Percentiles rank a stretch among this genome's conserved stretches.
Conservation (phyloP, 1,284 basidiomycete species). For the Trichosporon ovoides region DNA sequence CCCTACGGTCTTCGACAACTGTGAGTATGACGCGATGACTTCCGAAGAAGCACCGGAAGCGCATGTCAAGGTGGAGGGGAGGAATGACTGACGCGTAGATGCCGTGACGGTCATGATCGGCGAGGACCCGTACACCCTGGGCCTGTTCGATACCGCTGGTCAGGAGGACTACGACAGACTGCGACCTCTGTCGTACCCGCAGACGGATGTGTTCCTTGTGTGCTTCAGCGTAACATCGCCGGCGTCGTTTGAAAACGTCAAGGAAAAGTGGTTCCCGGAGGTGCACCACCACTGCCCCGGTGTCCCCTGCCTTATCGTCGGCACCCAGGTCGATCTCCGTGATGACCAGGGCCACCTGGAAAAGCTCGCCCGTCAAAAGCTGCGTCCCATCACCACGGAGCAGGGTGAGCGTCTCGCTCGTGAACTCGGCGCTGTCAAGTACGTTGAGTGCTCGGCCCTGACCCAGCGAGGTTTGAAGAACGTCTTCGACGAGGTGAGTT, state of each 20-base stretch:
- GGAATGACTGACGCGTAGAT: slow-evolving; percentile 54
- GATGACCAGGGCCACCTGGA: slow-evolving; percentile 90
- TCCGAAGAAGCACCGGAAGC: no score
- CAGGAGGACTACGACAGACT: slow-evolving; percentile 99
- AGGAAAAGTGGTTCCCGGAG: slow-evolving; percentile 99
- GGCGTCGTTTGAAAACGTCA: slow-evolving; percentile 99
- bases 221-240: slow-evolving; percentile 99
- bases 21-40: slow-evolving; percentile 43
- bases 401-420: slow-evolving; percentile 88
- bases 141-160: slow-evolving; percentile 97
- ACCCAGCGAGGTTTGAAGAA: slow-evolving; percentile 99
- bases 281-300: slow-evolving; percentile 99
- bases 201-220: slow-evolving; percentile 99
- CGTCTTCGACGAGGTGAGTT: slow-evolving; percentile 93
- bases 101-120: slow-evolving; percentile 99
- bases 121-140: slow-evolving; percentile 97
- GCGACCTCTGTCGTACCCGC: slow-evolving; percentile 96
- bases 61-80: neutral
- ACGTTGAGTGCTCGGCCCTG: slow-evolving; percentile 97
- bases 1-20: slow-evolving; percentile 68
- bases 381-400: slow-evolving; percentile 81
- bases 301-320: slow-evolving; percentile 96
- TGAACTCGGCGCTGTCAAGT: slow-evolving; percentile 96
- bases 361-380: slow-evolving; percentile 93
- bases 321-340: slow-evolving; percentile 95